phyloP scores from a whole-genome alignment of 768 basidiomycete genomes.

The Suillus paluster region DNA sequence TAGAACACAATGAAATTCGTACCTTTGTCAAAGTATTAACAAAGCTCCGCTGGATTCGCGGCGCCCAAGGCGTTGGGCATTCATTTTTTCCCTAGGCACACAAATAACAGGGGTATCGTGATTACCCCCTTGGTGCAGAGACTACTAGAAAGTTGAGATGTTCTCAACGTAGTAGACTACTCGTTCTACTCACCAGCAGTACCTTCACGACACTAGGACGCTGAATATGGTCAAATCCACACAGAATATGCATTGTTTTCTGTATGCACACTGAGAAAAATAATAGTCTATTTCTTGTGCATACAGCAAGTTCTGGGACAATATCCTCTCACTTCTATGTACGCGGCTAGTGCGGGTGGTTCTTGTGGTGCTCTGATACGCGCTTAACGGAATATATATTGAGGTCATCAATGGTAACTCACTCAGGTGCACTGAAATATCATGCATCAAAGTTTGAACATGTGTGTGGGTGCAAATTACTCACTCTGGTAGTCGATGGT shows the following conservation, averaged over 20 bases:
- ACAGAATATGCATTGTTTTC: neutral
- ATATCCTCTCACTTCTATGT: constrained; percentile 7
- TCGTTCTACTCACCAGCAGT: neutral
- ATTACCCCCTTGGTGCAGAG: neutral
- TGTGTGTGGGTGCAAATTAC: constrained; percentile 35
- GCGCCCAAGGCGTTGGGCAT: neutral
- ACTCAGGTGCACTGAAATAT: constrained; percentile 79
- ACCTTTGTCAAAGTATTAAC: neutral
- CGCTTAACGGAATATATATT: constrained; percentile 20
- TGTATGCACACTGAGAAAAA: neutral
- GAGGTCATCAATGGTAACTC: constrained; percentile 34
- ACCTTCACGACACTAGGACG: neutral
- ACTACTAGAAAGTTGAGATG: neutral
- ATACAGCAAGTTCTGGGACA: constrained; percentile 14
- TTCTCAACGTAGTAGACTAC: neutral
- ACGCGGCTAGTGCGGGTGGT: constrained; percentile 71
- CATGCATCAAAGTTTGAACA: constrained; percentile 14
- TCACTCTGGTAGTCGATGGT: constrained; percentile 89
- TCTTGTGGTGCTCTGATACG: constrained; percentile 83
- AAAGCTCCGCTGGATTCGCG: neutral
- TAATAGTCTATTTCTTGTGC: constrained; percentile 26
- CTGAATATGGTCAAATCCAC: neutral
- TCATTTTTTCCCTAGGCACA: constrained; percentile 1
- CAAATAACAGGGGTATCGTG: neutral
- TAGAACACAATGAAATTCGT: neutral